These are phyloP conservation scores for Tolypocladium tropicale DNA, from an alignment of 2,329 filamentous ascomycete species.

Conservation along the genomic window DNA sequence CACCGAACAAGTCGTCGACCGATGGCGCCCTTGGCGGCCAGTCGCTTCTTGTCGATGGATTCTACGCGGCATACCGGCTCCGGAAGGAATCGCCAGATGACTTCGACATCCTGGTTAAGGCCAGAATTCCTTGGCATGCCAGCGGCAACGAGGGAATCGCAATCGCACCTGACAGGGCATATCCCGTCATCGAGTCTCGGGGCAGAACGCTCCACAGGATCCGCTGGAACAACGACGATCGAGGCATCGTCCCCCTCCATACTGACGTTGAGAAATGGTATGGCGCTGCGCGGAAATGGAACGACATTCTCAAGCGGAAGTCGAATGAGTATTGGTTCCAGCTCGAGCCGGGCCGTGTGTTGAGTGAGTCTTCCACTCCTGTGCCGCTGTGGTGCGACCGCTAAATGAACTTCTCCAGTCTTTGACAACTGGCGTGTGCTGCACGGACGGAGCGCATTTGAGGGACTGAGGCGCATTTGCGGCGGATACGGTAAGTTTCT, in stretches of 20 bases:
- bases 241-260: slow-evolving; percentile 55
- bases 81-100: slow-evolving; percentile 39
- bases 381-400: background rate
- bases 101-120: slow-evolving; percentile 45
- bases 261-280: slow-evolving; percentile 59
- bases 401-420: slow-evolving; percentile 35
- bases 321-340: slow-evolving; percentile 71
- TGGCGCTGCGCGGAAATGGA: slow-evolving; percentile 63
- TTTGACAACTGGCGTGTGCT: slow-evolving; percentile 96
- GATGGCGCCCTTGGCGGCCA: slow-evolving; percentile 50
- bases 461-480: slow-evolving; percentile 76
- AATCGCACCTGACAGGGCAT: slow-evolving; percentile 60
- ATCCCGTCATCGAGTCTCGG: slow-evolving; percentile 62
- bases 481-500: slow-evolving; percentile 71
- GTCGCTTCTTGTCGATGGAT: slow-evolving; percentile 79
- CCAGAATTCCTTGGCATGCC: slow-evolving; percentile 67
- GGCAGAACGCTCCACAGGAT: slow-evolving; percentile 43
- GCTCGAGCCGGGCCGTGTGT: slow-evolving; percentile 63
- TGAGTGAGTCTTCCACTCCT: slow-evolving; percentile 48
- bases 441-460: slow-evolving; percentile 77
- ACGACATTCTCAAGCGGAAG: slow-evolving; percentile 54
- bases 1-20: slow-evolving; percentile 20
- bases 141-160: slow-evolving; percentile 79
- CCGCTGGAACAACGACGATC: slow-evolving; percentile 90
- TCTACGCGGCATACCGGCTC: slow-evolving; percentile 57